phyloP scores from a whole-genome alignment of 768 basidiomycete species.

The Pleurotus cornucopiae region DNA sequence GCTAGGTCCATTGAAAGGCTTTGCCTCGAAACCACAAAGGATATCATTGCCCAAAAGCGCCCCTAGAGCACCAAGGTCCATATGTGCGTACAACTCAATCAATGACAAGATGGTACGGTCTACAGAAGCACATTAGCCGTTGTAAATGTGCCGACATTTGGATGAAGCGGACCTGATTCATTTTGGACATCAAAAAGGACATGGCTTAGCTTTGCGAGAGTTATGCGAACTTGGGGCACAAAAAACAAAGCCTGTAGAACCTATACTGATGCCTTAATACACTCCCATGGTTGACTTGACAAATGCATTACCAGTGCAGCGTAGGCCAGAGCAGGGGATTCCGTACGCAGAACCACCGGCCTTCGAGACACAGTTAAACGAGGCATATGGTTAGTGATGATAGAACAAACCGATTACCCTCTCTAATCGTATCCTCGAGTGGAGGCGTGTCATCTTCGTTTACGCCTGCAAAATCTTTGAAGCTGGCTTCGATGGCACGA shows the following conservation, averaged over 20 bases:
- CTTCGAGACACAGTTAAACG: conserved; percentile 27
- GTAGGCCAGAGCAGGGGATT: conserved; percentile 44
- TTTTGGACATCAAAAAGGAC: conserved; percentile 24
- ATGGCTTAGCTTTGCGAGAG: conserved; percentile 27
- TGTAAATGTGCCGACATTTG: no score
- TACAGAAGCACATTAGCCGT: conserved; percentile 16
- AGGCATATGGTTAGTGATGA: not conserved
- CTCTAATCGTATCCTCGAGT: conserved; percentile 47
- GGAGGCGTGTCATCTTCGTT: conserved; percentile 44
- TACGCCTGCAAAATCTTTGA: conserved; percentile 44
- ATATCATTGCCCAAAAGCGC: conserved; percentile 51
- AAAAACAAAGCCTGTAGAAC: conserved; percentile 59
- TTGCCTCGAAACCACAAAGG: conserved; percentile 41
- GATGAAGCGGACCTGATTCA: not conserved
- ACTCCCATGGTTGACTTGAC: no score
- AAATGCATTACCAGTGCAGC: conserved; percentile 48
- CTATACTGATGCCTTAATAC: conserved; percentile 16
- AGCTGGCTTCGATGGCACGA: conserved; percentile 60
- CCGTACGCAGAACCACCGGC: conserved; percentile 68
- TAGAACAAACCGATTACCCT: conserved; percentile 50
- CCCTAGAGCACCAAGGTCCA: conserved; percentile 61
- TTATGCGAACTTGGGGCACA: conserved; percentile 65
- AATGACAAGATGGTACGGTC: conserved; percentile 51
- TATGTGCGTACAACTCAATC: conserved; percentile 63
- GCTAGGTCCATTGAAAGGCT: conserved; percentile 26